phyloP scores from a whole-genome alignment of 257 asterid genomes.

The Ilex asprella region DNA sequence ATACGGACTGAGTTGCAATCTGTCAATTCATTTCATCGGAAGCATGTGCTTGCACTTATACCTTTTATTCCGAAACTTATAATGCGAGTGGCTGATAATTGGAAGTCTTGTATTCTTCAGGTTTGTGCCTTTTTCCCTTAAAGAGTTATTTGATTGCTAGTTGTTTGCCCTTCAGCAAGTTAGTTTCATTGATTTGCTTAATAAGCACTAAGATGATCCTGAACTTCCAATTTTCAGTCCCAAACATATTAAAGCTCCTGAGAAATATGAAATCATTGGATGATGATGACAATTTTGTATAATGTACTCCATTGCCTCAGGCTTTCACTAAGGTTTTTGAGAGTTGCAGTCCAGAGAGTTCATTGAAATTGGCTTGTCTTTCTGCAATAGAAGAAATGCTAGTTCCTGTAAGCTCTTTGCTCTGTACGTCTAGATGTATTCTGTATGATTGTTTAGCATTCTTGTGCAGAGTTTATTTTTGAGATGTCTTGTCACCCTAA shows the following conservation, averaged over 20 bases:
- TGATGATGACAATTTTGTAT: not conserved
- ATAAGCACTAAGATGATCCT: no score
- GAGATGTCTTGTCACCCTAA: not conserved
- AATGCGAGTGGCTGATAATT: slow-evolving; percentile 40
- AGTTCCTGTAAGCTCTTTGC: slow-evolving; percentile 57
- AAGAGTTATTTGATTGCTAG: slow-evolving; percentile 6
- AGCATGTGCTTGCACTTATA: slow-evolving; percentile 62
- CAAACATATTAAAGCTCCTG: not conserved
- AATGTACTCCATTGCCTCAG: slow-evolving; percentile 34
- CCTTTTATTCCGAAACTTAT: slow-evolving; percentile 63
- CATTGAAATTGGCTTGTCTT: slow-evolving; percentile 75
- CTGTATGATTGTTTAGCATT: not conserved
- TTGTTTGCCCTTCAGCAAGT: not conserved
- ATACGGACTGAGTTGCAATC: slow-evolving; percentile 27
- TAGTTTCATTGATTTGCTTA: not conserved
- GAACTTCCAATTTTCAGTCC: not conserved
- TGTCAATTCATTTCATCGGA: slow-evolving; percentile 43
- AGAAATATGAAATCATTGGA: not conserved
- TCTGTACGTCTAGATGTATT: not conserved
- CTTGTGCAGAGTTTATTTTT: not conserved
- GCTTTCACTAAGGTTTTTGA: slow-evolving; percentile 61
- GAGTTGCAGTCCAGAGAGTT: slow-evolving; percentile 54
- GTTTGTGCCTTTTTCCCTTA: slow-evolving; percentile 22
- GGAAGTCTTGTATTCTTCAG: slow-evolving; percentile 77
- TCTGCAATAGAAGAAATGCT: slow-evolving; percentile 66